Conservation (phyloP, 176 grass and related monocot genomes). For the Hyparrhenia diplandra region DNA sequence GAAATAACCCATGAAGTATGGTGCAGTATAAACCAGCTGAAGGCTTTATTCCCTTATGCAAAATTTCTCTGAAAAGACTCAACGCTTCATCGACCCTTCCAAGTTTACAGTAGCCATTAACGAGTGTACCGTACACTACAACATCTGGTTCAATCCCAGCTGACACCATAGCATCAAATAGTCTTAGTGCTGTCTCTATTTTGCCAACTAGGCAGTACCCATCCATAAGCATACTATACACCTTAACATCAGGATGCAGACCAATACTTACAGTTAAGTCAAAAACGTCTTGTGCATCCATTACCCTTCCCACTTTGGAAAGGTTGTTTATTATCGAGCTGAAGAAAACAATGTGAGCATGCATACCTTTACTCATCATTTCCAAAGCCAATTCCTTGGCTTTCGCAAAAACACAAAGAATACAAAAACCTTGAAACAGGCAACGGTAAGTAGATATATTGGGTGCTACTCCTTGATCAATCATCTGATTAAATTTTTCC, state of each 20-base stretch:
- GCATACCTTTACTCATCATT: slow-evolving; percentile 4
- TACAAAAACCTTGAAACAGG: slow-evolving; percentile 21
- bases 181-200: neutral
- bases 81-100: neutral
- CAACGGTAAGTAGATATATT: neutral
- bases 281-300: neutral
- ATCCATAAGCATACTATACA: neutral
- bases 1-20: slow-evolving; percentile 14
- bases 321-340: slow-evolving; percentile 11
- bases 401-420: slow-evolving; percentile 21
- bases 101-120: slow-evolving; percentile 15
- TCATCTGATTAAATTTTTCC: slow-evolving; percentile 6
- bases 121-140: neutral
- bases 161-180: neutral
- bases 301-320: slow-evolving; percentile 18
- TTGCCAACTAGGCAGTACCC: slow-evolving; percentile 11
- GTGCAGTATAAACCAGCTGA: neutral
- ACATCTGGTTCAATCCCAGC: neutral
- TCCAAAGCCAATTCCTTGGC: slow-evolving; percentile 30
- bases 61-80: neutral
- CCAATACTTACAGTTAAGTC: slow-evolving; percentile 12
- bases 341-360: neutral
- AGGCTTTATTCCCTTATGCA: neutral
- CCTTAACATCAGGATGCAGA: neutral
- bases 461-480: neutral